Evolutionary conservation across 352 stramenopile species (phyloP), one percentile per base, ranked within the genome.

Genomic region (Phytophthora macrochlamydospora): DNA sequence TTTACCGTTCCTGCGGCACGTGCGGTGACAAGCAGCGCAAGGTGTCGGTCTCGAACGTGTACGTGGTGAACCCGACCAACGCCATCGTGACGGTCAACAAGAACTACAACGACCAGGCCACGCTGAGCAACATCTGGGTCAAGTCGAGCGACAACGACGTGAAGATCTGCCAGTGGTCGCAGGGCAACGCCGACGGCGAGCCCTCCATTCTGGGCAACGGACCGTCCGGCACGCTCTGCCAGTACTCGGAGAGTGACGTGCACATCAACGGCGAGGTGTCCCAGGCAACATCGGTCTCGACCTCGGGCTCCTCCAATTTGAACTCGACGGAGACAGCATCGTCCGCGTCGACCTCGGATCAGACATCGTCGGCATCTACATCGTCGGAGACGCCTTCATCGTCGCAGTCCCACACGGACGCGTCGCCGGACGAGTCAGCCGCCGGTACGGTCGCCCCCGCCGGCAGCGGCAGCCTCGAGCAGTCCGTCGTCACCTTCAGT

Each of bases 211-310:
- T 74, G 14, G 66, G 67, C 35, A 40, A 67, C 8, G 67, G 67
- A 14, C 45, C 48, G 8, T 56, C 45, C 2, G 35, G 13, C 24
- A 31, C 48, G 24, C 37, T 64, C 33, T 51, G 49, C 24, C 58
- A 72, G 52, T 72, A 72, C 65, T 67, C 59, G 40, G 59, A 67
- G n/a, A 72, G 65, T 9, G 65, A 69, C 11, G 40, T 73, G 2
- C 63, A 71, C 28, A 62, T 71, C 38, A 67, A 71, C 53, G 37
- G 48, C 30, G 58, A 71, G 28, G 30, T 67, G 18, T 71, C 64
- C 7, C 43, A 70, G 35, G 45, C 56, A 18, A 48, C 56, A 40
- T 46, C 44, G 13, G 48, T 32, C 3, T 12, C 14, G 12, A 49
- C 43, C 12, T 24, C 18, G 18, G 13, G 12, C 4, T 57, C 52